These are phyloP conservation scores for Monosporascus sp. DNA, from an alignment of 2,329 filamentous ascomycete genomes.

Conservation along the genomic window DNA sequence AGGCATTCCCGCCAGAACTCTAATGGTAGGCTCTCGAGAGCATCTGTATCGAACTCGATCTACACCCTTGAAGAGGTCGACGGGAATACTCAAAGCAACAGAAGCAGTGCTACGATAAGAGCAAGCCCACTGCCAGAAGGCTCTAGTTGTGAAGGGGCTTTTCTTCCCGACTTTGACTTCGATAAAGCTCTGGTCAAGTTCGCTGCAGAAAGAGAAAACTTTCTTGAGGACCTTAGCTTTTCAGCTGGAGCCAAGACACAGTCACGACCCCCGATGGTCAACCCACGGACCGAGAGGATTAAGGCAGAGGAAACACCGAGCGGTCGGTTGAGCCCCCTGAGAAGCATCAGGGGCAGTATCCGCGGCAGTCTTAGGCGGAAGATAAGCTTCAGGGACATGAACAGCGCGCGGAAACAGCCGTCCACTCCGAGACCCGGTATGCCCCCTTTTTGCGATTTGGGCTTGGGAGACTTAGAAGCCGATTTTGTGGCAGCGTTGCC, in stretches of 20 bases:
- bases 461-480: constrained; percentile 7
- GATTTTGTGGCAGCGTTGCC: constrained; percentile 16
- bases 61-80: constrained; percentile 54
- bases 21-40: constrained; percentile 51
- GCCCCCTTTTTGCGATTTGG: constrained; percentile 29
- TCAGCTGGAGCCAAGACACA: constrained; percentile 75
- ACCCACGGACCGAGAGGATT: constrained; percentile 77
- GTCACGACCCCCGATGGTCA: constrained; percentile 64
- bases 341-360: constrained; percentile 55
- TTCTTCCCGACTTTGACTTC: constrained; percentile 74
- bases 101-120: constrained; percentile 61
- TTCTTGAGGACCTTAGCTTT: constrained; percentile 87
- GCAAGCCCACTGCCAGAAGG: constrained; percentile 28
- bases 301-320: constrained; percentile 61
- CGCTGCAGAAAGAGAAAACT: constrained; percentile 88
- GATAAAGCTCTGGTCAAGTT: constrained; percentile 92
- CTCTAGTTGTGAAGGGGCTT: constrained; percentile 27
- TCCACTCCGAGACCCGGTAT: constrained; percentile 68
- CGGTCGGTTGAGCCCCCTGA: constrained; percentile 50
- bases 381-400: constrained; percentile 92
- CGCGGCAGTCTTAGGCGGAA: constrained; percentile 87
- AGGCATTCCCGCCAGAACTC: constrained; percentile 59
- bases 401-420: constrained; percentile 83
- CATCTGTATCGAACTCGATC: constrained; percentile 45
- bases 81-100: constrained; percentile 54